Evolutionary conservation across 352 stramenopile species (phyloP), one percentile per base, ranked within the genome.

Genomic region (Pythium dissotocum): DNA sequence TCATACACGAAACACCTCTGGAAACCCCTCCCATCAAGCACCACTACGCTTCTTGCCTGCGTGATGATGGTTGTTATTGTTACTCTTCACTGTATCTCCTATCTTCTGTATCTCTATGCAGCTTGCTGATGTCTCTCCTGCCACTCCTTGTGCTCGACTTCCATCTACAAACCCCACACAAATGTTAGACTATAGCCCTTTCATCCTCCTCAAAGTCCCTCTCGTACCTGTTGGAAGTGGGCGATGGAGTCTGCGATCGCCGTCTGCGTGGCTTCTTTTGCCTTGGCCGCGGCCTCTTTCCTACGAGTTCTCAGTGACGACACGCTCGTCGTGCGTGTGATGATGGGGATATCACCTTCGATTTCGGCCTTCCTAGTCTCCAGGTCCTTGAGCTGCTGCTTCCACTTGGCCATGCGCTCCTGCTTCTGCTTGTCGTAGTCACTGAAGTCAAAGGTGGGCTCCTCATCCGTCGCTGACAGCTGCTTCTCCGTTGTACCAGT

Each of bases 141-240:
- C 80, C 83, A 91, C 48, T 81, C 65, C 65, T 85, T 71, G 55
- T 91, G 80, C 57, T 76, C 70, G 16, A 80, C 18, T 54, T 89
- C 77, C 79, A 88, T 85, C 82, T 87, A 61, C n/a, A 49, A 67
- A 18, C 40, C 26, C 59, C 28, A 30, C 28, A 68, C 67, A 63
- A 65, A 59, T 1, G 10, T n/a, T 24, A 12, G 1, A 1, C 32
- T 14, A 24, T 24, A 24, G 3, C 30, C 4, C 30, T 57, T 66
- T 64, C 8, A 14, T 40, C 40, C 16, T 13, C 26, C 21, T 28
- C 14, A 24, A 24, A 16, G 30, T 8, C 26, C 13, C 16, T 58
- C 40, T 18, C 69, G 30, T 66, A 88, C 80, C 82, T 88, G 58
- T 36, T 91, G 80, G 10, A 89, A 85, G 21, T 83, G 79, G 38